Evolutionary conservation across 2,329 filamentous ascomycete species (phyloP), one percentile per base, ranked within the genome.

Genomic region (Leptographium radiaticola): DNA sequence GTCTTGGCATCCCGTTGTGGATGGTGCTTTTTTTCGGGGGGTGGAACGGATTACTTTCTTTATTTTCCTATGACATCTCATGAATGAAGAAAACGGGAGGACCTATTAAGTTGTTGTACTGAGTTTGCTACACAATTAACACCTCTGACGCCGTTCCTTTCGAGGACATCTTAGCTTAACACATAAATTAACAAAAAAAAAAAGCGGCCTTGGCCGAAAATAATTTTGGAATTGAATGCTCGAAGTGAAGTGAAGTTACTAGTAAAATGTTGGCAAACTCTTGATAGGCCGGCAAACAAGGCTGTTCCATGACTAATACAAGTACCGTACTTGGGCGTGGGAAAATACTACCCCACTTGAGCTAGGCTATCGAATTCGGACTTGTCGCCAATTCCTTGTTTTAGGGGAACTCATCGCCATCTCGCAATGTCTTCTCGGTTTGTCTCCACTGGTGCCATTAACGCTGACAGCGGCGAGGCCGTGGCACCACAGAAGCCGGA

Each of bases 371-470:
- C 5, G 25, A 25, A 25, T 25, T 25, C 5, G 25, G 25, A 25
- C 25, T 25, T n/a, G n/a, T n/a, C 25, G 25, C 25, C 25, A 25
- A 25, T 25, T 25, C 25, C 25, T 3, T 25, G 25, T 25, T 25
- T 25, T 25, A 25, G 25, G 25, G 25, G 25, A 25, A 2, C 25
- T 25, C 25, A 25, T 25, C 25, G 25, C 25, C 25, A 25, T 25
- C 25, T 25, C 25, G 25, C 25, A 25, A 80, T 79, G 76, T 67
- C 75, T 0, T 72, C 71, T 45, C 75, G 77, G 15, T 81, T 81
- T 65, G 70, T 81, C 18, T 79, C 77, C 1, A 73, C 70, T 42
- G 78, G 78, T 42, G 73, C 71, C 4, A 79, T 80, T 48, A 65
- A 71, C 56, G 64, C 70, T 54, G 61, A 60, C 10, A 68, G 62